Conservation (phyloP, 1,284 basidiomycete genomes). For the Ganoderma lucidum region DNA sequence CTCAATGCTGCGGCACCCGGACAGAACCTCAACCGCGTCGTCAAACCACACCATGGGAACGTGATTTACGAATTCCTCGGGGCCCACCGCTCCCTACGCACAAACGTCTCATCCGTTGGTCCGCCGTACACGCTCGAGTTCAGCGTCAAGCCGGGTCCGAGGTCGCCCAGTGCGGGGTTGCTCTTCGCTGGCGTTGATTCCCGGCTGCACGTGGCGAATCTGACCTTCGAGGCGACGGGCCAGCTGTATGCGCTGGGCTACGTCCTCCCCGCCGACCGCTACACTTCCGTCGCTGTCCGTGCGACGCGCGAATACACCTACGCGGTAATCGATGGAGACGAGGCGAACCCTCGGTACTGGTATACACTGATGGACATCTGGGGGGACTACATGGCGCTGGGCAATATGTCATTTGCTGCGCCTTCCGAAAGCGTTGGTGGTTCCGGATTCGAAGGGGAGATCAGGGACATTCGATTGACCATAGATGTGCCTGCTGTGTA, state of each 20-base stretch:
- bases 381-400: slow-evolving; percentile 48
- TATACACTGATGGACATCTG: slow-evolving; percentile 48
- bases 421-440: slow-evolving; percentile 46
- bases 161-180: slow-evolving; percentile 29
- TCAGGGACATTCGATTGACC: slow-evolving; percentile 35
- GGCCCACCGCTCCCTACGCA: slow-evolving; percentile 34
- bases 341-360: slow-evolving; percentile 42
- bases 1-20: slow-evolving; percentile 41
- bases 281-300: slow-evolving; percentile 47
- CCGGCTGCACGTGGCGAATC: slow-evolving; percentile 45
- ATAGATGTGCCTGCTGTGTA: slow-evolving; percentile 15
- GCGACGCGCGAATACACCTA: slow-evolving; percentile 48
- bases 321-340: slow-evolving; percentile 42
- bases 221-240: slow-evolving; percentile 49
- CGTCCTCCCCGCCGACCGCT: slow-evolving; percentile 39
- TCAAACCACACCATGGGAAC: slow-evolving; percentile 30
- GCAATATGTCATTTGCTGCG: slow-evolving; percentile 57
- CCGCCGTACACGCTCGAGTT: slow-evolving; percentile 54
- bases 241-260: slow-evolving; percentile 46
- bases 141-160: slow-evolving; percentile 39
- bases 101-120: slow-evolving; percentile 48
- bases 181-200: slow-evolving; percentile 51
- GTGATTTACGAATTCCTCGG: slow-evolving; percentile 34
- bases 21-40: slow-evolving; percentile 42
- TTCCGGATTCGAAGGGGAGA: slow-evolving; percentile 39